Conservation (phyloP, 768 basidiomycete genomes). For the Infundibulicybe gibba region DNA sequence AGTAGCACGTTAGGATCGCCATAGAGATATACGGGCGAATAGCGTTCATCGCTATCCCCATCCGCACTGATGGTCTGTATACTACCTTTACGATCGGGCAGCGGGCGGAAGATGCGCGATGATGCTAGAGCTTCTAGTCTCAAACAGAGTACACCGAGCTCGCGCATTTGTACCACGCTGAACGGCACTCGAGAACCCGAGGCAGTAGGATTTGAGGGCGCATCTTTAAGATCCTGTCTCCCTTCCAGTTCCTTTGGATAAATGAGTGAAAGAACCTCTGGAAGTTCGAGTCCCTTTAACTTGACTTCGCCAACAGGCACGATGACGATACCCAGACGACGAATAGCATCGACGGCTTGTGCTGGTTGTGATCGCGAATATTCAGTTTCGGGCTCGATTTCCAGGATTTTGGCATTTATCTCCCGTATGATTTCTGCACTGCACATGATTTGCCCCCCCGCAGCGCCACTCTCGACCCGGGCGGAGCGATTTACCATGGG, state of each 20-base stretch:
- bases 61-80: slow-evolving; percentile 29
- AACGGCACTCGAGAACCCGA: slow-evolving; percentile 57
- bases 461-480: slow-evolving; percentile 76
- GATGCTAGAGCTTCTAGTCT: slow-evolving; percentile 77
- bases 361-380: slow-evolving; percentile 53
- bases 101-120: slow-evolving; percentile 51
- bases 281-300: slow-evolving; percentile 91
- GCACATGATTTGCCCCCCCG: slow-evolving; percentile 92
- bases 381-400: slow-evolving; percentile 54
- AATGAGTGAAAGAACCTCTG: slow-evolving; percentile 81
- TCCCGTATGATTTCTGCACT: slow-evolving; percentile 86
- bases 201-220: slow-evolving; percentile 24
- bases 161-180: slow-evolving; percentile 69
- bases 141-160: slow-evolving; percentile 69
- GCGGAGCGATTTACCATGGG: slow-evolving; percentile 94
- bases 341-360: slow-evolving; percentile 72
- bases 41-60: slow-evolving; percentile 19
- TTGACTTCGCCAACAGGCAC: slow-evolving; percentile 85
- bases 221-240: slow-evolving; percentile 56
- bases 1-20: slow-evolving; percentile 63
- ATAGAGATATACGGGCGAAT: slow-evolving; percentile 36
- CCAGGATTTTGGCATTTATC: slow-evolving; percentile 60
- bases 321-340: slow-evolving; percentile 64
- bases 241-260: slow-evolving; percentile 75
- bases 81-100: slow-evolving; percentile 42